These are phyloP conservation scores for Zanthoxylum bungeanum DNA, from an alignment of 345 rosid genomes.

Conservation along the genomic window DNA sequence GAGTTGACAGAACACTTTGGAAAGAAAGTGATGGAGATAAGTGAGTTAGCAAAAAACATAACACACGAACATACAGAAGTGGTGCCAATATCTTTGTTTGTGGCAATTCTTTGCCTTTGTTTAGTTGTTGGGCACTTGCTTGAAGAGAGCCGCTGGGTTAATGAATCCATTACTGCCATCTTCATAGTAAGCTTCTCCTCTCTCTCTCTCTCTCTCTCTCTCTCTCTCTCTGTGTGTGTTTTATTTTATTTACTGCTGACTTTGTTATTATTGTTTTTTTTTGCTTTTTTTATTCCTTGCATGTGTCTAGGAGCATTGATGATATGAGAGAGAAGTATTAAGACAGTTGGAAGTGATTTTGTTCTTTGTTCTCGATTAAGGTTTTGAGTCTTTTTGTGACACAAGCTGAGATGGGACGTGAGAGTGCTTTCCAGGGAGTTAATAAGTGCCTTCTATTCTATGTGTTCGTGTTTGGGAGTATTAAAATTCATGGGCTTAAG, in stretches of 20 bases:
- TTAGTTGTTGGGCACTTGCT: slow-evolving; percentile 76
- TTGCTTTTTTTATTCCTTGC: neutral
- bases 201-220: neutral
- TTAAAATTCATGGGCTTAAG: no score
- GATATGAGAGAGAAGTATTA: neutral
- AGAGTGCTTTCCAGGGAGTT: no score
- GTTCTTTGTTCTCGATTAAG: neutral
- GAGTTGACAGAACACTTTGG: neutral
- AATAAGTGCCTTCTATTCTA: no score
- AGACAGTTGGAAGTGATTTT: neutral
- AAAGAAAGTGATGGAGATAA: neutral
- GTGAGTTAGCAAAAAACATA: slow-evolving; percentile 17
- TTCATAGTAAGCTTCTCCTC: slow-evolving; percentile 39
- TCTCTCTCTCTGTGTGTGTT: neutral
- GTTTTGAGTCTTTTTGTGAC: neutral
- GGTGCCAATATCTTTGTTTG: slow-evolving; percentile 70
- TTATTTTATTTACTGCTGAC: neutral
- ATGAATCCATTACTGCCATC: slow-evolving; percentile 90
- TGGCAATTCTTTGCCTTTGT: slow-evolving; percentile 75
- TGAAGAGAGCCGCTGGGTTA: slow-evolving; percentile 87
- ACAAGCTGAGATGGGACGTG: no score
- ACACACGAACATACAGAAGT: slow-evolving; percentile 46
- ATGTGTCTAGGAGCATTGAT: neutral
- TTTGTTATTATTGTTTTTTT: neutral
- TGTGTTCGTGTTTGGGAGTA: no score